Evolutionary conservation across 129 eudicot genomes (phyloP), one percentile per base, ranked within the genome.

Genomic region (Flaveria brownii): DNA sequence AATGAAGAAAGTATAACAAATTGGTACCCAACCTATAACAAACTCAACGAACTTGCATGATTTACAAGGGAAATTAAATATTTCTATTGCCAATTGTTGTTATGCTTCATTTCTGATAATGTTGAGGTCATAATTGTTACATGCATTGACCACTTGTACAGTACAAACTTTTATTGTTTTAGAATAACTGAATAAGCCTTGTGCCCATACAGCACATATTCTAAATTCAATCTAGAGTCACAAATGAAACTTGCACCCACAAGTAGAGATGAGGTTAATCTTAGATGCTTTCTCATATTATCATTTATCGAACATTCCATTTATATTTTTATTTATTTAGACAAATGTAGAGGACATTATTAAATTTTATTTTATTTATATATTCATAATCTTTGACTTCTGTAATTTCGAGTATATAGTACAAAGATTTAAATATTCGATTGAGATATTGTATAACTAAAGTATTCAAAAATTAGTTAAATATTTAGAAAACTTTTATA

Each of bases 131-230:
- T 30, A 25, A 18, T 10, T 54, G 36, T 55, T 50, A 69, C 33
- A 66, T 69, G 70, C 62, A 69, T 78, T 17, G 20, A n/a, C n/a
- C 9, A 46, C 14, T 78, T 69, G 69, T 57, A 70, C 17, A 0
- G 73, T 51, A 78, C 62, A 69, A 64, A 14, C 3, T 16, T 12
- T 56, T 70, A 57, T 45, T 57, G 62, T 57, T 41, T 18, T 77
- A 9, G 47, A 76, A 30, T 64, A 65, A 36, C 7, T 45, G 50
- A 45, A 45, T 45, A 8, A 68, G 68, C 68, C 12, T 63, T 28
- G 68, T 30, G 46, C 20, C 68, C 46, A 63, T 63, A 63, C 2
- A 43, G 68, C 23, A 63, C 68, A 63, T 63, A 63, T 63, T 63
- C 68, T 63, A 30, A 28, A 30, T 63, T 28, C 68, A 63, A 63